Evolutionary conservation across 1,284 basidiomycete species (phyloP).

Genomic region (Fomitopsis palustris): DNA sequence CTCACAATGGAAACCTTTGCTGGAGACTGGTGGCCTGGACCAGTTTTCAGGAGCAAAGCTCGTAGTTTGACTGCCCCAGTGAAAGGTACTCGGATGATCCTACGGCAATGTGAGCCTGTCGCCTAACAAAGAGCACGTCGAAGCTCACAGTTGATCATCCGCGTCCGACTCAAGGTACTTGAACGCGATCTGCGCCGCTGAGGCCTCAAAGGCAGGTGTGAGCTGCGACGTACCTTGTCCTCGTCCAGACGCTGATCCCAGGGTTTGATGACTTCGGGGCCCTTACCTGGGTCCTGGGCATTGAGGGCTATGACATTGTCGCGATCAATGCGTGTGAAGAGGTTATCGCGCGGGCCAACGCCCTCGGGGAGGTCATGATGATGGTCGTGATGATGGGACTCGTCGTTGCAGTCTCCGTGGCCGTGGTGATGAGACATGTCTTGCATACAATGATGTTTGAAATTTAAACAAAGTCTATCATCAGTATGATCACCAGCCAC

Average conservation of each 20-base stretch:
- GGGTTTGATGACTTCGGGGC: constrained; percentile 65
- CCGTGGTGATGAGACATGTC: constrained; percentile 51
- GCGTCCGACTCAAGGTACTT: constrained; percentile 79
- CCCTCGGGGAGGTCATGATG: constrained; percentile 34
- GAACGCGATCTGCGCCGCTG: constrained; percentile 1
- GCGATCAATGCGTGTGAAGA: constrained; percentile 67
- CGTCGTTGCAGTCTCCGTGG: constrained; percentile 48
- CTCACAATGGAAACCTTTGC: constrained; percentile 61
- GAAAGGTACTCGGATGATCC: constrained; percentile 78
- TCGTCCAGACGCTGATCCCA: constrained; percentile 72
- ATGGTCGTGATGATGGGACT: constrained; percentile 48
- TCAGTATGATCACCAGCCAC: background rate
- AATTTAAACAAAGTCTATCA: background rate
- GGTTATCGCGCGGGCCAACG: constrained; percentile 63
- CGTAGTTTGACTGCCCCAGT: constrained; percentile 77
- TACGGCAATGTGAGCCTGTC: constrained; percentile 23
- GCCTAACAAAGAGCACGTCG: constrained; percentile 6
- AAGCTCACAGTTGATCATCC: constrained; percentile 73
- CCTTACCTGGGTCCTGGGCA: constrained; percentile 37
- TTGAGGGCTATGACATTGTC: constrained; percentile 73
- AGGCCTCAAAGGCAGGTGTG: background rate
- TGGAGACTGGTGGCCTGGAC: constrained; percentile 70
- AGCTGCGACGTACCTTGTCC: constrained; percentile 41
- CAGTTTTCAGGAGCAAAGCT: constrained; percentile 70
- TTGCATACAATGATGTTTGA: no score